Base-by-base conservation (phyloP, 768 basidiomycete genomes). In the Xerocomus brunneocitrinus region DNA sequence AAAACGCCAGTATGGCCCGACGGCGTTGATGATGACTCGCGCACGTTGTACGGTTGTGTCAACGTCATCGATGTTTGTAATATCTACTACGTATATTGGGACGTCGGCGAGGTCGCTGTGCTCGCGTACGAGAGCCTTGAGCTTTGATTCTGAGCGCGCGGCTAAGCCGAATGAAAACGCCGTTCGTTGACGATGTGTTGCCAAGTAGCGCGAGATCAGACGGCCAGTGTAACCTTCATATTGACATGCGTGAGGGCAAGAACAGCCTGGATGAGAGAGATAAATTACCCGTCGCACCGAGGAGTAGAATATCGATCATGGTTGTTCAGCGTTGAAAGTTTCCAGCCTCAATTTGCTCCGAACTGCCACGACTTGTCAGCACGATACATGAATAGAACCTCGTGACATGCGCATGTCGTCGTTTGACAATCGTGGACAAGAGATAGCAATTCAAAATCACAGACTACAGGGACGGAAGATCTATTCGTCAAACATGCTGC, bases 1-100 rank as follows among this genome's bases (percentile, higher is more conserved):
- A 71, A 78, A 88, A 6, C 65, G 64, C 79, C 81, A 84, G 64
- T 79, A 93, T 2, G 90, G 89, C 1, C 91, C 91, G 31, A 88
- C 80, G 30, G 84, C 73, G 62, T 88, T 91, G 53, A 93, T 83
- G 50, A 94, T 80, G 19, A 93, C 84, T 43, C 78, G 78, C 5
- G 81, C 74, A 16, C 66, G 65, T 60, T 76, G 77, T 14, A 93
- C 84, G 2, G 74, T 79, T 2, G 62, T 67, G 47, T 86, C 83
- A 3, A 93, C 67, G 28, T 82, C 75, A 10, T 73, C 69, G 5
- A 61, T 62, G 8, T 81, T 74, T 8, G 77, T 74, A 8, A 89
- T 80, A 57, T 92, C 89, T 12, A 89, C 73, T 35, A 80, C 68
- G 22, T 83, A 73, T 28, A 72, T 57, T 41, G 65, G 67, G 53